Conservation (phyloP, 208 protist species). For the Trypanosoma boissoni region DNA sequence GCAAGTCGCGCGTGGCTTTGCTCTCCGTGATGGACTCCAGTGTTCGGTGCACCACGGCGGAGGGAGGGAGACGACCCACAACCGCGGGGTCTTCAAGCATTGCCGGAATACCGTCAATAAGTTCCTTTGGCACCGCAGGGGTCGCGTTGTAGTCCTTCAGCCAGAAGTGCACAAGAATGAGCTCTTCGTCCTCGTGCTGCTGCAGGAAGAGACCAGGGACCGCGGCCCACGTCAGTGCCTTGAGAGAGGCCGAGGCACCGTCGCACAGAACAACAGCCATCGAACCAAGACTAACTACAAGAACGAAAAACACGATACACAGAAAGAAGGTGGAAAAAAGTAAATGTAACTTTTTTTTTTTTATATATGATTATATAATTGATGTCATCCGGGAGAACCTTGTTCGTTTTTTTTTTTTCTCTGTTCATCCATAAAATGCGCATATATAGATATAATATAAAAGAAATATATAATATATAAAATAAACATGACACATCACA, state of each 20-base stretch:
- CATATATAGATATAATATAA: too few species aligned
- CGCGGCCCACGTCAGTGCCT: conserved; percentile 65
- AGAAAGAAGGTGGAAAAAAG: too few species aligned
- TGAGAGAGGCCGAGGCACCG: conserved; percentile 58
- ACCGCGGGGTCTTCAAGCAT: conserved; percentile 5
- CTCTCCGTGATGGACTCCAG: conserved; percentile 47
- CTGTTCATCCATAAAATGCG: too few species aligned
- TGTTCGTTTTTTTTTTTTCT: too few species aligned
- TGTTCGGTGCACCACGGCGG: conserved; percentile 34
- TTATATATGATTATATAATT: too few species aligned
- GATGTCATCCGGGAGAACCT: too few species aligned
- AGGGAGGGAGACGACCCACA: conserved; percentile 9
- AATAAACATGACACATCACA: too few species aligned
- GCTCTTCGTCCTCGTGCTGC: conserved; percentile 42
- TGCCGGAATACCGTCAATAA: background rate
- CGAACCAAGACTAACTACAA: background rate
- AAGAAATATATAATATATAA: too few species aligned
- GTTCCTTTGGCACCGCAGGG: background rate
- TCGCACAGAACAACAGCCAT: conserved; percentile 70
- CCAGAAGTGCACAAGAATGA: conserved; percentile 77
- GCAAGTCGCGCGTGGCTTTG: conserved; percentile 52
- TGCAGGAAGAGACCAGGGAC: conserved; percentile 37
- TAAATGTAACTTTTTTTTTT: too few species aligned
- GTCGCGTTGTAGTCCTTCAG: conserved; percentile 9
- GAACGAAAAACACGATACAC: background rate